Base-by-base conservation (phyloP, 1,284 basidiomycete species). In the Chalciporus sp. region DNA sequence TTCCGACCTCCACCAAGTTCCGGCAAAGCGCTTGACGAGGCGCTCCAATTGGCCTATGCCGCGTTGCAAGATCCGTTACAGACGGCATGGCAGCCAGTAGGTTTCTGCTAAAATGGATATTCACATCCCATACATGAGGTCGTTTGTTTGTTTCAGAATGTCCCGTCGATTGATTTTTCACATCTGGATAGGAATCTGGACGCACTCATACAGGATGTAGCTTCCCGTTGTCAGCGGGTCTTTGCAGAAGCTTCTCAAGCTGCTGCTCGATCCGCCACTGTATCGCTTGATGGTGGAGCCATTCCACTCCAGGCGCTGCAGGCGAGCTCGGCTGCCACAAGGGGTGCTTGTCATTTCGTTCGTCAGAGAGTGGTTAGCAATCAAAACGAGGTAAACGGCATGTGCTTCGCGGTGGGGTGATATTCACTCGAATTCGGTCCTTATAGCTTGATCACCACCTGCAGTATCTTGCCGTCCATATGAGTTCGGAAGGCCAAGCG, bases 161-260 rank as follows among this genome's bases (percentile, higher is more conserved):
- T 76, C 49, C 68, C 68, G 51, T 74, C 73, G 52, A 76, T 72
- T 52, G 79, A 86, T 65, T 68, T 84, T 52, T 78, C 76, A 55
- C 74, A 79, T 67, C 65, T 88, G 57, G 83, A 88, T 72, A 82
- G 81, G 67, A 92, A 92, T 73, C 72, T 92, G 60, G 80, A 86
- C 61, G 79, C 77, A 27, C 74, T 92, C 58, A 71, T 85, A 49
- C 77, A 83, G 58, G 82, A 86, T 62, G 71, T 91, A 58, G 84
- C 83, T 48, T 69, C 65, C 59, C 75, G 76, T 58, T 90, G 87
- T 70, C 79, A 82, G 56, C 69, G 69, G 62, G 71, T 90, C 52
- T 91, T 91, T 72, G 72, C 71, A 58, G 76, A 77, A 59, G 87
- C 86, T 51, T 81, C 85, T 57, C 76, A 76, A 56, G 87, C 86